A percentile compares a stretch with the other conserved stretches of the same genome.
Conservation (phyloP, 225 moss, liverwort and hornwort genomes). For the Physcomitrium patens region DNA sequence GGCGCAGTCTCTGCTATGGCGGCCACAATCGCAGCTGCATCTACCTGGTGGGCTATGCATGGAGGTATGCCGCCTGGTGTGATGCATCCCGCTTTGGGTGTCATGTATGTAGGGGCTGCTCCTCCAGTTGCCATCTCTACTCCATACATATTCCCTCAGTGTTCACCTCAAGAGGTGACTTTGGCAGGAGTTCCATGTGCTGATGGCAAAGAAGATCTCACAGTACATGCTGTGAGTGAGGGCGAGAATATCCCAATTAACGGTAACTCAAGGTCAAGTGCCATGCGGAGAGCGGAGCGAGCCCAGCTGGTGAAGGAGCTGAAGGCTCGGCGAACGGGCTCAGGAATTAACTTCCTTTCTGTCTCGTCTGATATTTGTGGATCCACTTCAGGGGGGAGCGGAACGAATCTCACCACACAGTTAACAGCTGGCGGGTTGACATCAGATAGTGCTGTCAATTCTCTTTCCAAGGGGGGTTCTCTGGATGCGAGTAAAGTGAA, state of each 20-base stretch:
- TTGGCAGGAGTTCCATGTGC: conserved; percentile 25
- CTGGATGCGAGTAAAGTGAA: conserved; percentile 44
- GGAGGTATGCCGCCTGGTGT: conserved; percentile 54
- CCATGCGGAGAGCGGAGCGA: conserved; percentile 59
- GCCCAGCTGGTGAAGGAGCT: conserved; percentile 63
- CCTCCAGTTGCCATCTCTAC: conserved; percentile 59
- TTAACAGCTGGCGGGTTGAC: conserved; percentile 29
- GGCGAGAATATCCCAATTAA: conserved; percentile 36
- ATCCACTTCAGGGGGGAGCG: conserved; percentile 45
- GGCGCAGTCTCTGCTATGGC: conserved; percentile 60
- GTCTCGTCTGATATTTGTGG: conserved; percentile 50
- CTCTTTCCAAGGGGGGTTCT: conserved; percentile 44
- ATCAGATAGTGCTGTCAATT: conserved; percentile 30
- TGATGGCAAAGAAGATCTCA: conserved; percentile 33
- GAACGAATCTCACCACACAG: conserved; percentile 33
- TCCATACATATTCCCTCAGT: conserved; percentile 51
- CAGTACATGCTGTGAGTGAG: conserved; percentile 24
- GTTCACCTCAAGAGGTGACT: conserved; percentile 39
- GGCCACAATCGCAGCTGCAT: conserved; percentile 66
- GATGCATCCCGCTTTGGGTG: conserved; percentile 57
- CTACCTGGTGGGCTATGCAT: conserved; percentile 78
- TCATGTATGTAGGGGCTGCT: conserved; percentile 44
- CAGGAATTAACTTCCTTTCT: conserved; percentile 50
- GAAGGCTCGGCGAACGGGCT: conserved; percentile 61
- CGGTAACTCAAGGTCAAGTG: conserved; percentile 50